phyloP scores from a whole-genome alignment of 305 asterid genomes.

The Fraxinus latifolia region DNA sequence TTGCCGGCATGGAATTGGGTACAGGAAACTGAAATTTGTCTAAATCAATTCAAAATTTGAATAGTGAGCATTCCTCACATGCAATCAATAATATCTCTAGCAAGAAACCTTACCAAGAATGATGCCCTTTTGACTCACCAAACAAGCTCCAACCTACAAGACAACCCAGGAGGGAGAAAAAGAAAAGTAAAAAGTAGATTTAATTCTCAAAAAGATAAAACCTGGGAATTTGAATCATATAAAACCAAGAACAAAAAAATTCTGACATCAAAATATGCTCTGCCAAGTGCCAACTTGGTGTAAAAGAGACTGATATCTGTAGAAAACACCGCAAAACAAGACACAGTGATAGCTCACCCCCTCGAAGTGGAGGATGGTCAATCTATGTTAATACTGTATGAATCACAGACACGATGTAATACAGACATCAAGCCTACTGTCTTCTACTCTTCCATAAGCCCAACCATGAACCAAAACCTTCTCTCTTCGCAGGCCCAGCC shows the following conservation, averaged over 20 bases:
- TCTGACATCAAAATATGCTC: background rate
- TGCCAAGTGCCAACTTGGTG: background rate
- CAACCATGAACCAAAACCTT: background rate
- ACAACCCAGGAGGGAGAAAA: slow-evolving; percentile 8
- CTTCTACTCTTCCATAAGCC: background rate
- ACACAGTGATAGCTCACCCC: background rate
- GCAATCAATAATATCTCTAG: background rate
- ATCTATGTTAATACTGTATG: background rate
- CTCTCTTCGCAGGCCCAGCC: background rate
- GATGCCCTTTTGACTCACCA: slow-evolving; percentile 86
- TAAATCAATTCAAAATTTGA: background rate
- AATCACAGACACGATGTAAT: background rate
- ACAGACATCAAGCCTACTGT: background rate
- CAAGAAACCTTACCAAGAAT: slow-evolving; percentile 68
- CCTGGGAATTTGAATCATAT: background rate
- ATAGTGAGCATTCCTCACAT: background rate
- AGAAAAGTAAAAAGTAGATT: background rate
- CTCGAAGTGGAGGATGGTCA: background rate
- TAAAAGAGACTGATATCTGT: background rate
- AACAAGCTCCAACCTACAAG: slow-evolving; percentile 84
- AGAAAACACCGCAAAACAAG: background rate
- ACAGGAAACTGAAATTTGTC: background rate
- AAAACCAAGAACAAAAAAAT: background rate
- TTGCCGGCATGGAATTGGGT: background rate
- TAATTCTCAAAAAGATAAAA: background rate